Base-by-base conservation (phyloP, 306 rosid species). In the Astragalus membranaceus region DNA sequence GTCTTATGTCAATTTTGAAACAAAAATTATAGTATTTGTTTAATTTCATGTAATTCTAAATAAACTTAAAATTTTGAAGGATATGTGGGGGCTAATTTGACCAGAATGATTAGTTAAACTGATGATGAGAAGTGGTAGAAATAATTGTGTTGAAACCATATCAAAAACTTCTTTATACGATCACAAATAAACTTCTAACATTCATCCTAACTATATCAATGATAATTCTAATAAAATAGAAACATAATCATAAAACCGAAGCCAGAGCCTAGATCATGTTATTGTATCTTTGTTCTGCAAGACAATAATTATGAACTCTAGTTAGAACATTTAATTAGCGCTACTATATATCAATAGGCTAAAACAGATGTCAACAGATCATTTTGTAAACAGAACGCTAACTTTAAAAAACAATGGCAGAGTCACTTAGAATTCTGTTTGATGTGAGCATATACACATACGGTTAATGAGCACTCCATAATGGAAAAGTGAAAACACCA, bases 201-300 rank as follows among this genome's bases (percentile, higher is more conserved):
- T 70, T 77, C 71, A 75, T 53, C 73, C 43, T 71, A 51, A 52
- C 71, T 54, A 63, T 82, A 62, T 50, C 57, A 78, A 80, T 82
- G 88, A 82, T 77, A 75, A 81, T 79, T 70, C 52, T 64, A 55
- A 51, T 32, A 6, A 80, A 84, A 80, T 74, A 80, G 70, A 82
- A 84, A 85, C 96, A 91, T n/a, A 80, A 88, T 91, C 81, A 88
- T 88, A 80, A 47, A 69, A 39, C 15, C 29, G 67, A 80, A 36
- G 32, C 32, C 9, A 60, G 48, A 36, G 30, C 75, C 67, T 73
- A 66, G 61, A 60, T n/a, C n/a, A n/a, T 83, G 59, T 81, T 87
- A 20, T 67, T 74, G 56, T 72, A 66, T 50, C 5, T 59, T 59
- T 66, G 60, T 73, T 75, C 0, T 53, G 77, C 82, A 75, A 67